These are phyloP conservation scores for Sporothrix globosa DNA, from an alignment of 2,329 filamentous ascomycete species.

Conservation along the genomic window DNA sequence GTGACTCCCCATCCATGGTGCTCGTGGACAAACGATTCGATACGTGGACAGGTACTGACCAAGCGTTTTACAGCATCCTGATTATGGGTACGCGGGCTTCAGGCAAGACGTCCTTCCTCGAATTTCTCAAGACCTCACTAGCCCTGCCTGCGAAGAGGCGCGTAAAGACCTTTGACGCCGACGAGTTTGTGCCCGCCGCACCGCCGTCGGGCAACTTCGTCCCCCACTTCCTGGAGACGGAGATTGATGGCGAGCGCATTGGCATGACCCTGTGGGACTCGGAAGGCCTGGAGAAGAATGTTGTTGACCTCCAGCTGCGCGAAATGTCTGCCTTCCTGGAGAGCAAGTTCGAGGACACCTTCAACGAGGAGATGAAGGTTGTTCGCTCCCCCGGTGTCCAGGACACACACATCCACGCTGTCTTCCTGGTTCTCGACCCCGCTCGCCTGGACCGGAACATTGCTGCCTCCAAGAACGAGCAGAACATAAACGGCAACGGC, in stretches of 20 bases:
- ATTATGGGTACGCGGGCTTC: constrained; percentile 84
- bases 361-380: constrained; percentile 96
- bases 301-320: constrained; percentile 90
- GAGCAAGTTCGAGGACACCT: constrained; percentile 98
- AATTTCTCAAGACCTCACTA: constrained; percentile 87
- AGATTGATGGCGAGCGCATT: constrained; percentile 88
- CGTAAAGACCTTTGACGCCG: constrained; percentile 57
- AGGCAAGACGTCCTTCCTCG: constrained; percentile 95
- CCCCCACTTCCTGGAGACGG: constrained; percentile 88
- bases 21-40: too few species aligned
- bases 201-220: constrained; percentile 72
- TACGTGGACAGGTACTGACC: constrained; percentile 17
- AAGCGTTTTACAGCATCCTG: constrained; percentile 67
- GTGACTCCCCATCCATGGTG: neutral
- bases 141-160: constrained; percentile 82
- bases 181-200: constrained; percentile 57
- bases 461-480: constrained; percentile 61
- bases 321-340: constrained; percentile 92
- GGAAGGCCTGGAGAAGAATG: constrained; percentile 88
- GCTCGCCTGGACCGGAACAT: constrained; percentile 82
- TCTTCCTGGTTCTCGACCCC: constrained; percentile 90
- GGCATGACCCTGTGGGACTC: constrained; percentile 97
- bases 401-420: constrained; percentile 96
- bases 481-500: constrained; percentile 23
- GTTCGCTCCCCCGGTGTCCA: constrained; percentile 87